Base-by-base conservation (phyloP, 1,284 basidiomycete genomes). In the Phellinidium pouzarii region DNA sequence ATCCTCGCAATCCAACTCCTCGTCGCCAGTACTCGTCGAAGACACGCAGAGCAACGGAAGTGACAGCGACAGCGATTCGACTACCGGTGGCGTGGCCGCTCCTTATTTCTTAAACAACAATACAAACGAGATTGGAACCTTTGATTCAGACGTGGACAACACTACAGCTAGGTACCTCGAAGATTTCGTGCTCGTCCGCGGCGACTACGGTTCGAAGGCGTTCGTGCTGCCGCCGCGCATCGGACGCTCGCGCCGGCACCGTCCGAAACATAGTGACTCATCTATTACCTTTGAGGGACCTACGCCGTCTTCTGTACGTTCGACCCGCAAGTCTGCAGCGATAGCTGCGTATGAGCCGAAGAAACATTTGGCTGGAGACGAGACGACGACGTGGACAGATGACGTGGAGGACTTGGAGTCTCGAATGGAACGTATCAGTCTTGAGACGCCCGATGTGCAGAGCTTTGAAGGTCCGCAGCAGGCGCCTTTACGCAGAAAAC, bases 1-100 rank as follows among this genome's bases (percentile, higher is more conserved):
- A 42, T 70, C 74, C 5, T 65, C 61, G 50, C 52, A 60, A 12
- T 61, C 60, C 59, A 45, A 58, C 59, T 34, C 47, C 6, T 37
- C 42, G 3, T 29, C 38, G n/a, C 48, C 48, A 4, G 48, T 31
- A 3, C 17, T 31, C 14, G 44, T 29, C 4, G 44, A 31, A 14
- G 26, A 31, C 7, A 45, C n/a, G 44, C 27, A 29, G 26, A 23
- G 27, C 4, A 45, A 9, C 38, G n/a, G 19, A 14, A 45, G 17
- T 40, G n/a, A n/a, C 27, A 45, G 17, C 48, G n/a, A n/a, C 12
- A 23, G 20, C 22, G n/a, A 50, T 4, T 7, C 37, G 2, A 42
- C 25, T 11, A 17, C 17, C 22, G 40, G 20, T 20, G 4, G 8
- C n/a, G 6, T 22, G 19, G 6, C 20, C 25, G 12, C 27, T 7